A percentile compares a stretch with the other conserved stretches of the same genome.
Conservation (phyloP, 805 yeast species). For the Yarrowia sp. region DNA sequence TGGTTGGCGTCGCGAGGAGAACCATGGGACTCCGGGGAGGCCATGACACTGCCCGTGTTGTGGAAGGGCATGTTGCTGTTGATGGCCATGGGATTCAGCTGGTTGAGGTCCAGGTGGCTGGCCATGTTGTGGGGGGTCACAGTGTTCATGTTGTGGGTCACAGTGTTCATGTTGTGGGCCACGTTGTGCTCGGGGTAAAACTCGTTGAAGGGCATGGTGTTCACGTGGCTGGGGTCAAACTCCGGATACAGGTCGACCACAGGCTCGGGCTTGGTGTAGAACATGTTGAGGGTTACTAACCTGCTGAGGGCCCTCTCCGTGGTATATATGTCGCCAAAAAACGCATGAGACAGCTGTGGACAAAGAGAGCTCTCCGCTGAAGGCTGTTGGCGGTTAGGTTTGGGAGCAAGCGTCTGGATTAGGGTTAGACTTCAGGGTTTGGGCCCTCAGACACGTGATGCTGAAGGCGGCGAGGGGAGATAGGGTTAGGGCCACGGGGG, state of each 20-base stretch:
- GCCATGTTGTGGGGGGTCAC: no score
- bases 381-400: neutral
- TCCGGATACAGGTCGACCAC: slow-evolving; percentile 19
- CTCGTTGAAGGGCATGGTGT: neutral
- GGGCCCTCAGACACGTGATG: neutral
- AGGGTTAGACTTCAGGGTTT: neutral
- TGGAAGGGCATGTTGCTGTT: no score
- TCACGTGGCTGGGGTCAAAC: neutral
- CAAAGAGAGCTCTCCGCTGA: neutral
- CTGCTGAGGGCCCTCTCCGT: neutral
- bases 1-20: neutral
- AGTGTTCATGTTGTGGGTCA: neutral
- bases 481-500: no score
- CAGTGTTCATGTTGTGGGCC: neutral
- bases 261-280: slow-evolving; percentile 11
- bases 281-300: neutral
- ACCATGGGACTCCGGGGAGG: no score
- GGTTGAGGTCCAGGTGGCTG: no score
- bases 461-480: neutral
- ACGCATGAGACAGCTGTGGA: slow-evolving; percentile 1
- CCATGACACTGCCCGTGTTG: no score
- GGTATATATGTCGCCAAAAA: slow-evolving; percentile 19
- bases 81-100: no score
- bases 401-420: neutral
- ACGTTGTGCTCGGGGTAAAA: no score